phyloP scores from a whole-genome alignment of 495 filamentous ascomycete genomes.

The Rhizodiscina lignyota region DNA sequence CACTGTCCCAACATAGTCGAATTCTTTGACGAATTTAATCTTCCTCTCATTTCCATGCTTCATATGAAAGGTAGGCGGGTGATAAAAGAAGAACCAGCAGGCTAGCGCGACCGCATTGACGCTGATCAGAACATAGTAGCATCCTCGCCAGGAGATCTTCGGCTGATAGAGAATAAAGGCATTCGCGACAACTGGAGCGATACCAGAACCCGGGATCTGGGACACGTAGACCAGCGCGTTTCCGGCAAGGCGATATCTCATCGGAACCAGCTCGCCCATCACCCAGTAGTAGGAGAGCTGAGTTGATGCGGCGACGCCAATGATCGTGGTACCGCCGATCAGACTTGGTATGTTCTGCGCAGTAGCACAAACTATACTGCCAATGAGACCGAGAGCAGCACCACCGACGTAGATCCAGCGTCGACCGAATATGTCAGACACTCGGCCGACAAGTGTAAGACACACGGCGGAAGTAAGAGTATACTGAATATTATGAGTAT shows the following conservation, averaged over 20 bases:
- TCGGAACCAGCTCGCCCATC: constrained; percentile 17
- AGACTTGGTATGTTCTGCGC: constrained; percentile 14
- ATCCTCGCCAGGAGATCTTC: constrained; percentile 34
- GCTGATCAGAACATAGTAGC: constrained; percentile 66
- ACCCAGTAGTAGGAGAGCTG: constrained; percentile 22
- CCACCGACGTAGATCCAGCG: constrained; percentile 15
- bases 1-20: constrained; percentile 22
- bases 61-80: constrained; percentile 16
- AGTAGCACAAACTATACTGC: constrained; percentile 14
- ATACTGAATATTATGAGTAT: too few relatives aligned
- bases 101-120: constrained; percentile 20
- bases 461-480: constrained; percentile 13
- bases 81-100: constrained; percentile 17
- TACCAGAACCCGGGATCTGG: constrained; percentile 11
- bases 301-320: constrained; percentile 15
- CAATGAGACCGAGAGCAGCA: constrained; percentile 11
- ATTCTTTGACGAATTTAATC: constrained; percentile 18
- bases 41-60: constrained; percentile 14
- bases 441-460: constrained; percentile 15
- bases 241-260: constrained; percentile 14
- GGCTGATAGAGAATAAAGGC: constrained; percentile 11
- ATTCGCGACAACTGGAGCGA: constrained; percentile 17
- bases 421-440: constrained; percentile 20
- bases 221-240: constrained; percentile 11
- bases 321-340: constrained; percentile 15